phyloP scores from a whole-genome alignment of 225 moss, liverwort and hornwort genomes.

The Physcomitrium patens region DNA sequence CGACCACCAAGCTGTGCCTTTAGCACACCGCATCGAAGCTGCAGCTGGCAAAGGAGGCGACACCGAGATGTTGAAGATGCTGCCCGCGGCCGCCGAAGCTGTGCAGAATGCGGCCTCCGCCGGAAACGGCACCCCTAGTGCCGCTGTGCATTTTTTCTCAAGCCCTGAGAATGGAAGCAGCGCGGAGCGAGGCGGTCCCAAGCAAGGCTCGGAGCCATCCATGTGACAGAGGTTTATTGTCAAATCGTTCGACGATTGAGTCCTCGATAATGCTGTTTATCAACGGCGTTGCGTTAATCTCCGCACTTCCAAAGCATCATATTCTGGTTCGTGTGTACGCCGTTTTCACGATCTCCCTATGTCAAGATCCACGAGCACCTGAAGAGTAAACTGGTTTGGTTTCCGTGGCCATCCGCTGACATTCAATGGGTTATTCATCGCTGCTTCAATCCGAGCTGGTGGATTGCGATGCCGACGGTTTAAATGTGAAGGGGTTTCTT shows the following conservation, averaged over 20 bases:
- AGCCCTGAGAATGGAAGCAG: constrained; percentile 94
- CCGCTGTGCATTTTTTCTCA: constrained; percentile 77
- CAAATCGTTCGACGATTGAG: neutral
- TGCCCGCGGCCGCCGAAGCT: constrained; percentile 36
- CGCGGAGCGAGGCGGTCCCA: constrained; percentile 59
- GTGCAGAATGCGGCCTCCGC: constrained; percentile 59
- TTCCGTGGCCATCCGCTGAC: constrained; percentile 15
- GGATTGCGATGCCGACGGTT: constrained; percentile 46
- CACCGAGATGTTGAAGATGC: no score
- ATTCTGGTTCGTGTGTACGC: neutral
- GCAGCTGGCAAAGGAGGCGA: constrained; percentile 20
- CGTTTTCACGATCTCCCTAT: neutral
- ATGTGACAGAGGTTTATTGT: constrained; percentile 14
- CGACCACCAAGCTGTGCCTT: constrained; percentile 63
- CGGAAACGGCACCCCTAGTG: constrained; percentile 64
- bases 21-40: constrained; percentile 62
- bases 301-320: constrained; percentile 8
- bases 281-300: neutral
- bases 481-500: constrained; percentile 28
- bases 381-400: neutral
- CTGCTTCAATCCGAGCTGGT: constrained; percentile 41
- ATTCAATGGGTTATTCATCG: constrained; percentile 3
- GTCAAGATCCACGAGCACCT: constrained; percentile 17
- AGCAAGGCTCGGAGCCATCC: constrained; percentile 68
- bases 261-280: neutral